Evolutionary conservation across 805 yeast genomes (phyloP), one percentile per base, ranked within the genome.

Genomic region (Pichia phayaonensis): DNA sequence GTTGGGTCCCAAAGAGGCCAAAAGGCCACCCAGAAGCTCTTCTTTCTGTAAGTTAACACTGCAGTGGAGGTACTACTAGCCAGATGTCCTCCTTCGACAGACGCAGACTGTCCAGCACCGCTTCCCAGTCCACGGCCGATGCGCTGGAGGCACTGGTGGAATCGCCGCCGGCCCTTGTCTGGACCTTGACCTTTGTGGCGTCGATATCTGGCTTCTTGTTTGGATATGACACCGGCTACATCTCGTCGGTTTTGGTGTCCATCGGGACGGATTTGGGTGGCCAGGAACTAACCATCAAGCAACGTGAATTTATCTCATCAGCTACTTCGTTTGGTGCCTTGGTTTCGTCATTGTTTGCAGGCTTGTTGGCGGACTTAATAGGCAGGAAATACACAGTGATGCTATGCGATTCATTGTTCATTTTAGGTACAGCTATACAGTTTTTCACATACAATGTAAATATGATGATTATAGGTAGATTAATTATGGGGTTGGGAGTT

Each of bases 221-320:
- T 61, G 83, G 83, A 11, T 78, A 78, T 58, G 83, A 78, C 58
- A 78, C 83, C 5, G 83, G 83, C 5, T 78, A 78, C 59, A 77
- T 78, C 16, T 77, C 83, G 4, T 72, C 81, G 15, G 82, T 80
- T 1, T 64, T 78, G 56, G 81, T 78, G 29, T 71, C 72, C 21
- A 67, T 78, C 15, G 81, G 80, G 1, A 68, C 73, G 0, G 82
- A 76, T 59, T 64, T 78, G 54, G 59, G 56, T 11, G 79, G 79
- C 56, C 73, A 74, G 49, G 60, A 64, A 0, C 73, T 90, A 48
- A 72, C 90, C 0, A 77, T 80, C 50, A 95, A 95, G 44, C 83
- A 90, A 57, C 85, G 88, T 67, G 96, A 78, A 59, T 67, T 71
- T 58, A 75, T 78, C 47, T 76, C 82, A 0, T 71, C 79, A 5